These are phyloP conservation scores for Pseudogymnoascus sp. DNA, from an alignment of 2,329 filamentous ascomycete genomes.

Conservation along the genomic window DNA sequence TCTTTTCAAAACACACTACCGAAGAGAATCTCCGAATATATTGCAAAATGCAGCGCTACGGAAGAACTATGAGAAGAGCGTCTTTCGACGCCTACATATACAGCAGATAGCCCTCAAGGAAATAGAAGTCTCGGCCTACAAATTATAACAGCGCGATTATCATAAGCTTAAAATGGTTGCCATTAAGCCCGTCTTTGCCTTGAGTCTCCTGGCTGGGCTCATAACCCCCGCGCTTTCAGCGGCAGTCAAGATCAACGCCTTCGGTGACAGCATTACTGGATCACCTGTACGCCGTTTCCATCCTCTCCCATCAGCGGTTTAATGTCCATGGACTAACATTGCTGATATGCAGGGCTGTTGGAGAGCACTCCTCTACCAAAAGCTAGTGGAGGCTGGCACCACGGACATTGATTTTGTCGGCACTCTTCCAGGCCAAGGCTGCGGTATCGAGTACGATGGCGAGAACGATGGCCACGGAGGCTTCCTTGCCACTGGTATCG, in stretches of 20 bases:
- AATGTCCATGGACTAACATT: not conserved
- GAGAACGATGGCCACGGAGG: constrained; percentile 40
- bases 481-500: constrained; percentile 33
- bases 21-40: not conserved
- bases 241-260: not conserved
- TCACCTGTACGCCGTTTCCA: not conserved
- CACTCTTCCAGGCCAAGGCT: constrained; percentile 29
- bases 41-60: not conserved
- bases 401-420: constrained; percentile 32
- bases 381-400: constrained; percentile 25
- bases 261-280: constrained; percentile 1
- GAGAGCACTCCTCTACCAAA: constrained; percentile 30
- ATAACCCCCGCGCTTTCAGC: not conserved
- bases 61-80: not conserved
- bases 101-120: not conserved
- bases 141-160: not conserved
- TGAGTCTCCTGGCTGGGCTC: not conserved
- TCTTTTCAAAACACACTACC: not conserved
- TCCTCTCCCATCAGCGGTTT: not conserved
- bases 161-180: not conserved
- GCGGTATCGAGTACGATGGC: constrained; percentile 34
- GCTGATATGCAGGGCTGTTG: constrained; percentile 23
- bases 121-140: not conserved
- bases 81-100: not conserved
- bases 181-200: not conserved